Evolutionary conservation across 495 filamentous ascomycete species (phyloP), one percentile per base, ranked within the genome.

Genomic region (Aspergillus avenaceus): DNA sequence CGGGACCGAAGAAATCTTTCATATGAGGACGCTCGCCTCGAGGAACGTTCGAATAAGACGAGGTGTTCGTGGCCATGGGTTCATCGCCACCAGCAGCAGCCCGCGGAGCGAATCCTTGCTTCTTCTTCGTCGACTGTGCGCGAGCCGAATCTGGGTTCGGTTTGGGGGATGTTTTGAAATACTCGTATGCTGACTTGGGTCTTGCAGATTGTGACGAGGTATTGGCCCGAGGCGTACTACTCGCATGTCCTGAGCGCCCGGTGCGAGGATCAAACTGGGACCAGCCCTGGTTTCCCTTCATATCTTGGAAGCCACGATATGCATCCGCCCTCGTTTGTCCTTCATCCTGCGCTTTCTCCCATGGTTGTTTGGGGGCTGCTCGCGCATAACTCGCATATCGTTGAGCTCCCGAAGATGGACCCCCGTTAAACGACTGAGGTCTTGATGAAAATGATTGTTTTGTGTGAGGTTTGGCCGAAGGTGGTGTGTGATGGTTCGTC

Each of bases 281-380:
- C 71, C 71, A 76, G 11, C 66, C 66, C 26, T 54, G 43, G 32
- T 59, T 56, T 19, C 66, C 71, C 58, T 77, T 80, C 83, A 91
- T 86, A n/a, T 79, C 77, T 54, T 86, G 77, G 73, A 86, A 93
- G 3, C 84, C 86, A 31, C 79, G 72, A 63, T 78, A 82, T 14
- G 78, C 77, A 56, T 84, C 78, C 5, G 73, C 73, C 45, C 80
- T 69, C 13, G 77, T 76, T 14, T 84, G 68, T n/a, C 71, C 63
- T 31, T 79, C 75, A 31, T 82, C 74, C 27, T 77, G 78, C 41
- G 65, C 46, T 52, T 75, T 65, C 31, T 63, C 54, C 61, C 66
- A 71, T 9, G 60, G 50, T 52, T 68, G 65, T 32, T 66, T 65
- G 2, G 70, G 63, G 2, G 65, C 68, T 6, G 72, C 74, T 13